A percentile compares a stretch with the other conserved stretches of the same genome.
Evolutionary conservation across 2,329 filamentous ascomycete species (phyloP).

Genomic region (Venturia oleaginea): DNA sequence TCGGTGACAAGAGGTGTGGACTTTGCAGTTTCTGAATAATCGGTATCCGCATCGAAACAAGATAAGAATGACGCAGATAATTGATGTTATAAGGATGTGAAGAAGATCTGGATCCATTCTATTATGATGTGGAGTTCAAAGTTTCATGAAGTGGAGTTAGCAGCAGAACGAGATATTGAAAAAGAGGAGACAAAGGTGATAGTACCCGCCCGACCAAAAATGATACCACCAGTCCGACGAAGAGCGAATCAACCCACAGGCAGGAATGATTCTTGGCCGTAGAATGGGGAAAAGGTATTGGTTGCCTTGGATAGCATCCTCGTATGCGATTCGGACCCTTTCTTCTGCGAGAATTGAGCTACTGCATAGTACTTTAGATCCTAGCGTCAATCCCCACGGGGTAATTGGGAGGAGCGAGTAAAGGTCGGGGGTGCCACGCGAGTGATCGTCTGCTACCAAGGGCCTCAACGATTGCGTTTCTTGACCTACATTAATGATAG

Average conservation of each 20-base stretch:
- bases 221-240: no score
- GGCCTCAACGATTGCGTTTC: no score
- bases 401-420: neutral
- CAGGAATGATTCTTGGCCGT: no score
- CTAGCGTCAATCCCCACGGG: neutral
- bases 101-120: constrained; percentile 1
- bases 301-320: neutral
- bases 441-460: neutral
- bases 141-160: neutral
- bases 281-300: no score
- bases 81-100: neutral
- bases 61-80: neutral
- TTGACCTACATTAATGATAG: no score
- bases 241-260: no score
- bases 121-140: no score
- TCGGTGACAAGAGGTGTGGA: constrained; percentile 2
- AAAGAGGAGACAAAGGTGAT: neutral
- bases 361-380: no score
- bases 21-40: neutral
- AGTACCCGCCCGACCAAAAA: neutral
- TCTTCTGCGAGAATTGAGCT: neutral
- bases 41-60: constrained; percentile 1
- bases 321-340: neutral
- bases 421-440: neutral
- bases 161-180: neutral